Percentiles rank a stretch among this genome's conserved stretches.
Conservation (phyloP, 2,329 filamentous ascomycete species). For the Fusarium mexicanum region DNA sequence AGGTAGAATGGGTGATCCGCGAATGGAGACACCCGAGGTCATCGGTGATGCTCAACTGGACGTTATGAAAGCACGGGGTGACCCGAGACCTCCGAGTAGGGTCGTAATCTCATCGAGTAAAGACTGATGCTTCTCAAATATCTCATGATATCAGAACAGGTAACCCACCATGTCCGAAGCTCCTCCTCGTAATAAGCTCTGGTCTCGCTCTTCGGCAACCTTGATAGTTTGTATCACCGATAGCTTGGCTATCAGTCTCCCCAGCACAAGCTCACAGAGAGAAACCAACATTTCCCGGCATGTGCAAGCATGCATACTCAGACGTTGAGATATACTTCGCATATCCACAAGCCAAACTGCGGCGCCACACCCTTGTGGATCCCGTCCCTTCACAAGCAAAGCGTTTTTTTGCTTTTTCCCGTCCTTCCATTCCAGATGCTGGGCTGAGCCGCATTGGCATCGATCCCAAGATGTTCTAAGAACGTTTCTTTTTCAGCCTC, state of each 20-base stretch:
- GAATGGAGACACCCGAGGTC: conserved; percentile 7
- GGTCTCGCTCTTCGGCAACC: not conserved
- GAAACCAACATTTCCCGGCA: conserved; percentile 12
- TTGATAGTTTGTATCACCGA: not conserved
- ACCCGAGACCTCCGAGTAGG: conserved; percentile 10
- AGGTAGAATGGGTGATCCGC: not conserved
- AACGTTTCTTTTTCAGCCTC: conserved; percentile 40
- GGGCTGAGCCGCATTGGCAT: conserved; percentile 38
- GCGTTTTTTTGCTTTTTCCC: conserved; percentile 18
- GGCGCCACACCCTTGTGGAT: conserved; percentile 41
- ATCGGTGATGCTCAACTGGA: conserved; percentile 8
- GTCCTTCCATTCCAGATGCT: conserved; percentile 34
- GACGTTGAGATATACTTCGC: conserved; percentile 23
- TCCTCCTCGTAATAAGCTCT: not conserved
- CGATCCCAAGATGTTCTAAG: conserved; percentile 26
- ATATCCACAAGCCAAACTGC: conserved; percentile 30
- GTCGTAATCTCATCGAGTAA: not conserved
- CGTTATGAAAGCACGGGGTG: conserved; percentile 6
- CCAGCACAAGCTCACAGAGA: not conserved
- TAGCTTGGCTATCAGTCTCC: not conserved
- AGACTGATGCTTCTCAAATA: conserved; percentile 11
- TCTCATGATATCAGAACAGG: conserved; percentile 19
- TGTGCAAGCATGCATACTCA: conserved; percentile 21
- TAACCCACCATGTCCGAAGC: conserved; percentile 4
- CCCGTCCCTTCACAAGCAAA: conserved; percentile 17